Evolutionary conservation across 306 rosid genomes (phyloP).

Genomic region (Lupinus albus): DNA sequence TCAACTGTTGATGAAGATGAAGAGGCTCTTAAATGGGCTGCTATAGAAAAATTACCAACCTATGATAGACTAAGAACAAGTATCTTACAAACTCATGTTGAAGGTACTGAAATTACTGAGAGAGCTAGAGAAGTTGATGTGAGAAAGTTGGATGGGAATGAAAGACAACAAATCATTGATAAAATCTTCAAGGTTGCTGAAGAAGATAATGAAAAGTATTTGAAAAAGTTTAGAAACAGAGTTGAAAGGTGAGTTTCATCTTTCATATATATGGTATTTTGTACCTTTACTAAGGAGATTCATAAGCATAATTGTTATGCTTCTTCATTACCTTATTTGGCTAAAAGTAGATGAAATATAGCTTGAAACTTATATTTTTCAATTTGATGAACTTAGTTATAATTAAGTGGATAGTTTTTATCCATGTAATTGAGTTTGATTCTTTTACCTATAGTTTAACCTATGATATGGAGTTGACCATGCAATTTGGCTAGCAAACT

Average conservation of each 20-base stretch:
- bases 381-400: too few relatives aligned
- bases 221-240: constrained; percentile 66
- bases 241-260: constrained; percentile 60
- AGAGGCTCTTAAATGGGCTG: constrained; percentile 92
- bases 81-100: constrained; percentile 54
- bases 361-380: too few relatives aligned
- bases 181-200: constrained; percentile 78
- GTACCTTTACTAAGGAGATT: too few relatives aligned
- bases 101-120: constrained; percentile 21
- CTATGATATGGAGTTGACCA: too few relatives aligned
- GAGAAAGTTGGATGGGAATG: constrained; percentile 56
- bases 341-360: too few relatives aligned
- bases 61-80: constrained; percentile 82
- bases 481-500: too few relatives aligned
- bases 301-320: too few relatives aligned
- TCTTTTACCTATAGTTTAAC: too few relatives aligned
- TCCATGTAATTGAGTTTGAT: too few relatives aligned
- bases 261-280: too few relatives aligned
- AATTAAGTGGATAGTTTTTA: too few relatives aligned
- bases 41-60: constrained; percentile 85
- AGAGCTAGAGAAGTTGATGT: constrained; percentile 69
- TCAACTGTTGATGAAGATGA: constrained; percentile 65
- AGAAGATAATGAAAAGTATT: constrained; percentile 81
- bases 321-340: too few relatives aligned
- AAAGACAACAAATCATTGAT: constrained; percentile 71